Base-by-base conservation (phyloP, 148 eudicot species). In the Rhododendron ferrugineum region DNA sequence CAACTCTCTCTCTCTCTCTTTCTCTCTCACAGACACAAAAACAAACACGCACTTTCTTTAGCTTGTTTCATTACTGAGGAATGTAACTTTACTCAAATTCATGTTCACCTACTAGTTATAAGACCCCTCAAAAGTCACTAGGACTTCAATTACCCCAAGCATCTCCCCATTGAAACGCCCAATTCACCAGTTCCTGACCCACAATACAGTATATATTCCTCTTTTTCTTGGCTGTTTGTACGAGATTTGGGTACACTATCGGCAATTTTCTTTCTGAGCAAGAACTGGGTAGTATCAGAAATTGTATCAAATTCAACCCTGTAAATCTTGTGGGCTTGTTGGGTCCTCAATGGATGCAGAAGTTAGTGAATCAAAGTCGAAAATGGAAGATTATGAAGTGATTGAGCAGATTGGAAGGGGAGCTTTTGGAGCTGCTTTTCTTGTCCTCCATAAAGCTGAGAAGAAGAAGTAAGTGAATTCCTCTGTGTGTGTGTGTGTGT, bases 391-490 rank as follows among this genome's bases (percentile, higher is more conserved):
- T 4, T 96, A 94, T 89, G 92, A 96, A 87, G 91, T 91, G 3
- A 85, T 94, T 30, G 92, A 95, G 90, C 98, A 94, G 89, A 93
- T 95, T 94, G 93, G 93, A 10, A 94, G 92, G 92, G 98, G 94
- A 16, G 87, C 93, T 86, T 90, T 91, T 91, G 98, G 96, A 32
- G 84, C 92, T 84, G 88, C 94, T 87, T 96, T 92, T 86, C 93
- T 94, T 88, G 93, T 96, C 18, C 93, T 92, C 32, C 93, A 93
- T 86, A 94, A 88, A 86, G 23, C 82, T 87, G 96, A 93, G 86
- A 92, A 92, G 60, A 90, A 85, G 86, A 94, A 89, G 98, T 96
- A 92, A 89, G 95, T 80, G 15, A 50, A 52, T 15, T 37, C 23
- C 49, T 23, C 22, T 66, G 54, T 82, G 11, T 50, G 30, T 47